These are phyloP conservation scores for Euphorbia pulcherrima DNA, from an alignment of 345 rosid genomes.

Conservation along the genomic window DNA sequence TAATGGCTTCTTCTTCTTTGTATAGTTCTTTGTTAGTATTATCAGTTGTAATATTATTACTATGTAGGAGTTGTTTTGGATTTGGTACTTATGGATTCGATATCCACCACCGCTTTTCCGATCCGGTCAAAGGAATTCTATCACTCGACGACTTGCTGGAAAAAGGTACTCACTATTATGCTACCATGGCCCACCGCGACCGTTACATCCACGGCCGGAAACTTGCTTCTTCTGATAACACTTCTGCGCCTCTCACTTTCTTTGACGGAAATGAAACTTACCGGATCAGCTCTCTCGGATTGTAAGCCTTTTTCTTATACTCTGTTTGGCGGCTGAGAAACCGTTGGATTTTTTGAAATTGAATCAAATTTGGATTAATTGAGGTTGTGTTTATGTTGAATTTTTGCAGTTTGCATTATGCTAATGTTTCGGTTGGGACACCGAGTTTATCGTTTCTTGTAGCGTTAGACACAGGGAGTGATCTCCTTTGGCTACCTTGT, in stretches of 20 bases:
- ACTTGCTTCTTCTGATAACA: constrained; percentile 36
- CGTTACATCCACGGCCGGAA: constrained; percentile 60
- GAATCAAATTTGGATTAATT: not conserved
- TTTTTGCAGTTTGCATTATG: constrained; percentile 75
- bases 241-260: constrained; percentile 62
- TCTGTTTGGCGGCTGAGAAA: constrained; percentile 17
- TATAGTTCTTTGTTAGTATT: constrained; percentile 3
- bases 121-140: constrained; percentile 59
- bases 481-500: constrained; percentile 93
- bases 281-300: constrained; percentile 53
- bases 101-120: constrained; percentile 80
- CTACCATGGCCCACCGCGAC: constrained; percentile 71
- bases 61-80: constrained; percentile 27
- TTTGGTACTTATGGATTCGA: constrained; percentile 65
- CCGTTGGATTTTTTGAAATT: not conserved
- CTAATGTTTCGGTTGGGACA: constrained; percentile 72
- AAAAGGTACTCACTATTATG: constrained; percentile 62
- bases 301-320: constrained; percentile 37
- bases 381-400: not conserved
- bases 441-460: constrained; percentile 68
- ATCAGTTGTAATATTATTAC: constrained; percentile 2
- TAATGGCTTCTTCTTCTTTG: not conserved
- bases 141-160: constrained; percentile 58
- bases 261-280: constrained; percentile 60
- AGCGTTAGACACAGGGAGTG: constrained; percentile 93